phyloP scores from a whole-genome alignment of 164 flowering plant genomes.

The Piper longum region DNA sequence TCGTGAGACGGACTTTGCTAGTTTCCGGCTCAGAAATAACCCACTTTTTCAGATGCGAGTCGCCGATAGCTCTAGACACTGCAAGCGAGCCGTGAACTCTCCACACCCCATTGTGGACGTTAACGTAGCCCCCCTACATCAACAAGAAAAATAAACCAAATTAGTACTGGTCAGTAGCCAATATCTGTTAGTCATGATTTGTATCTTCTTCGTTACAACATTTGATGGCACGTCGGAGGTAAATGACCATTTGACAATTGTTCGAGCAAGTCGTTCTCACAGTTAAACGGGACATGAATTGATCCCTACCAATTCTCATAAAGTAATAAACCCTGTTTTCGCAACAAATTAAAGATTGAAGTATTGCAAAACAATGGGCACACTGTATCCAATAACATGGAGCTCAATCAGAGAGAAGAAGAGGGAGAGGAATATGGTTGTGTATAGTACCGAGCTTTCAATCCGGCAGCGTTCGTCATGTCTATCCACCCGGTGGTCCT shows the following conservation, averaged over 20 bases:
- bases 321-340: too few species aligned
- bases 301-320: too few species aligned
- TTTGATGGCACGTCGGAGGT: not conserved
- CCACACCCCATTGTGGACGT: constrained; percentile 30
- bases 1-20: constrained; percentile 11
- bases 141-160: not conserved
- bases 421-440: not conserved
- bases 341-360: too few species aligned
- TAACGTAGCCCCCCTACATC: constrained; percentile 41
- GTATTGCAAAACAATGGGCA: too few species aligned
- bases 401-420: not conserved
- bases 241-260: not conserved
- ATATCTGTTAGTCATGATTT: not conserved
- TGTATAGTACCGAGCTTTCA: constrained; percentile 17
- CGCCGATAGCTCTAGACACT: constrained; percentile 50
- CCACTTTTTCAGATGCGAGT: constrained; percentile 36
- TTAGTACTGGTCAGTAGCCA: not conserved
- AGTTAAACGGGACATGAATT: too few species aligned
- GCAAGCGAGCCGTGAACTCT: constrained; percentile 50
- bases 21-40: constrained; percentile 41
- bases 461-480: constrained; percentile 61
- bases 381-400: too few species aligned
- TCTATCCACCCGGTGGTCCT: constrained; percentile 28
- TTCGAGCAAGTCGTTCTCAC: too few species aligned
- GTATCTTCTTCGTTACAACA: not conserved